Conservation (phyloP, 2,329 filamentous ascomycete species). For the Thielaviopsis musarum region DNA sequence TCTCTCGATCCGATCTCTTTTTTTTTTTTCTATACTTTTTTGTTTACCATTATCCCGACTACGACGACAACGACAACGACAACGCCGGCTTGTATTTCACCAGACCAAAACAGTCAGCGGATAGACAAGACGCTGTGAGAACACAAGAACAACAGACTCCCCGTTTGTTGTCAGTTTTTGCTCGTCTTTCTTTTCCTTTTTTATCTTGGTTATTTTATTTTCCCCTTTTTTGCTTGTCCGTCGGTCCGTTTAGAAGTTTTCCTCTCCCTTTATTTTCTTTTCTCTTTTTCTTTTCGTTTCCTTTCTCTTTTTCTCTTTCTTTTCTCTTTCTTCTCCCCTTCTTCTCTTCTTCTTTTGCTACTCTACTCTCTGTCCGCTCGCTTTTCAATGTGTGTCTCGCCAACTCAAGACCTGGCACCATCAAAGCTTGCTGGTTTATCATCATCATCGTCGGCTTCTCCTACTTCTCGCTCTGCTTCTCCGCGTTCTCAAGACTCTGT, state of each 20-base stretch:
- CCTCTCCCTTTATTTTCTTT: not conserved
- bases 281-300: not conserved
- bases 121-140: no score
- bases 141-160: no score
- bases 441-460: not conserved
- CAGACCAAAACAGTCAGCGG: no score
- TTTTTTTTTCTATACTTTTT: not conserved
- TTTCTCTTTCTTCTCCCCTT: not conserved
- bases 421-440: not conserved
- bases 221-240: no score
- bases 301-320: not conserved
- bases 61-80: no score
- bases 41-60: not conserved
- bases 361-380: no score
- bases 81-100: no score
- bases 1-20: no score
- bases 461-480: not conserved
- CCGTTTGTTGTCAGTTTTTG: no score
- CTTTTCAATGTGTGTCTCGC: constrained; percentile 8
- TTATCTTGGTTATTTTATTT: not conserved
- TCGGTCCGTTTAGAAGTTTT: not conserved
- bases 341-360: not conserved
- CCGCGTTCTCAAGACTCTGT: not conserved
- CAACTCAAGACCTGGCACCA: constrained; percentile 2
- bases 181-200: no score